Percentiles rank a stretch among this genome's conserved stretches.
Evolutionary conservation across 2,329 filamentous ascomycete species (phyloP).

Genomic region (Apiospora rasikravindrae): DNA sequence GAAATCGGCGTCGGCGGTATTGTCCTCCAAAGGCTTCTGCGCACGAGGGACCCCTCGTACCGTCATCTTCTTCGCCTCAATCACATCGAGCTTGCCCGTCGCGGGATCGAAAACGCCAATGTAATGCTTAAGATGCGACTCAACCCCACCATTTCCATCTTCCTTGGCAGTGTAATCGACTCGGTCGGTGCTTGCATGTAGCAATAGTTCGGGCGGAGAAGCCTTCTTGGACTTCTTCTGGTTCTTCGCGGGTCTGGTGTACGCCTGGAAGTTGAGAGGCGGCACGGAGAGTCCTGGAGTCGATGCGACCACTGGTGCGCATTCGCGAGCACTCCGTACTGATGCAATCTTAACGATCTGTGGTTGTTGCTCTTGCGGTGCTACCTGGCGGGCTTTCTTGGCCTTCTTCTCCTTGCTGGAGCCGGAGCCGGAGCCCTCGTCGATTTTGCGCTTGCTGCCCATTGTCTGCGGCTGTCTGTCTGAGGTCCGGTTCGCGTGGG

Average conservation of each 20-base stretch:
- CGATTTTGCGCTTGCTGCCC: slow-evolving; percentile 24
- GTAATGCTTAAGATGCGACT: slow-evolving; percentile 64
- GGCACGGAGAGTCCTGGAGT: slow-evolving; percentile 45
- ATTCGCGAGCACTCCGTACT: slow-evolving; percentile 50
- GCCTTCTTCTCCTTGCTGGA: slow-evolving; percentile 52
- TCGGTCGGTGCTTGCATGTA: slow-evolving; percentile 62
- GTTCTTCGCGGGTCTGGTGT: slow-evolving; percentile 45
- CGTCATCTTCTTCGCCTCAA: slow-evolving; percentile 69
- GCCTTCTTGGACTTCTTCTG: slow-evolving; percentile 48
- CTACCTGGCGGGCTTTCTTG: slow-evolving; percentile 27
- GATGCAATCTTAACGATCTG: slow-evolving; percentile 51
- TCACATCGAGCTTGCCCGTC: slow-evolving; percentile 63
- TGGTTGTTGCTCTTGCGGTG: slow-evolving; percentile 36
- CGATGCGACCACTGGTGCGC: slow-evolving; percentile 58
- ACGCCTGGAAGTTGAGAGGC: slow-evolving; percentile 53
- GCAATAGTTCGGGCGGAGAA: slow-evolving; percentile 53
- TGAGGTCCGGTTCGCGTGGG: neutral
- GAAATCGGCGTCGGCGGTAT: slow-evolving; percentile 45
- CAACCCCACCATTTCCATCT: slow-evolving; percentile 47
- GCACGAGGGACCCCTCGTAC: slow-evolving; percentile 62
- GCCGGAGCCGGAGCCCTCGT: slow-evolving; percentile 48
- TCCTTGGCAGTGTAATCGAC: slow-evolving; percentile 66
- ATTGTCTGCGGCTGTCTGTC: neutral
- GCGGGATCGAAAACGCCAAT: slow-evolving; percentile 67
- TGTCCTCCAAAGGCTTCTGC: slow-evolving; percentile 56